These are phyloP conservation scores for Ophiognomonia clavigignenti-juglandacearum DNA, from an alignment of 2,329 filamentous ascomycete genomes.

Conservation along the genomic window DNA sequence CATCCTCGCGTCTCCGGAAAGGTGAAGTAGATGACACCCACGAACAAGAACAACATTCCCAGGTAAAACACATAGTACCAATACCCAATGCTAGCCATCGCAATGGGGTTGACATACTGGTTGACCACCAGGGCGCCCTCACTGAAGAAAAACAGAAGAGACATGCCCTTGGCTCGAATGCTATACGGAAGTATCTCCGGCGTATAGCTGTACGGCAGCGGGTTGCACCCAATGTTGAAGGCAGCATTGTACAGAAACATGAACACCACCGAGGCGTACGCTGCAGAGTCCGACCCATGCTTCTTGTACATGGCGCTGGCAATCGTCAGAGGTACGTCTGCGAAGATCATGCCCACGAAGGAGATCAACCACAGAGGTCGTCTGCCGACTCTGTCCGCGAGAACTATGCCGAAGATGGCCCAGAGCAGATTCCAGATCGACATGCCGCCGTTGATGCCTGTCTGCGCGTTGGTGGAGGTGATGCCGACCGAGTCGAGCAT, in stretches of 20 bases:
- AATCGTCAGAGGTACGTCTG: neutral
- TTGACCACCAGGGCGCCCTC: constrained; percentile 21
- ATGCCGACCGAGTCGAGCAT: constrained; percentile 6
- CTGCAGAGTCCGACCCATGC: neutral
- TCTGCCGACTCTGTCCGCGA: neutral
- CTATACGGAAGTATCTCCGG: constrained; percentile 3
- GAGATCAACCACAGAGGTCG: neutral
- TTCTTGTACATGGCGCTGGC: neutral
- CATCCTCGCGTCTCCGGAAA: constrained; percentile 19
- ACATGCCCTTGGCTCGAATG: constrained; percentile 1
- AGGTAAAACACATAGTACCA: constrained; percentile 20
- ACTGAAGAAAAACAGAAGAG: neutral
- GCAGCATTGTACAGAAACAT: constrained; percentile 1
- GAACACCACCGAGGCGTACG: constrained; percentile 1
- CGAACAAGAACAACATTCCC: constrained; percentile 24
- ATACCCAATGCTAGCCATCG: constrained; percentile 26
- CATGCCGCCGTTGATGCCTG: constrained; percentile 26
- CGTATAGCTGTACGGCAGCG: constrained; percentile 1
- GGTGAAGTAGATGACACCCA: constrained; percentile 26
- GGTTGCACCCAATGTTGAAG: constrained; percentile 6
- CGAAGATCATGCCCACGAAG: neutral
- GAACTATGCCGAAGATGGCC: neutral
- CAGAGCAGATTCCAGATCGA: constrained; percentile 20
- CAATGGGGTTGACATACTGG: constrained; percentile 30
- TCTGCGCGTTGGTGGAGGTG: constrained; percentile 10